These are phyloP conservation scores for Microdochium nivale DNA, from an alignment of 2,329 filamentous ascomycete species.

Conservation along the genomic window DNA sequence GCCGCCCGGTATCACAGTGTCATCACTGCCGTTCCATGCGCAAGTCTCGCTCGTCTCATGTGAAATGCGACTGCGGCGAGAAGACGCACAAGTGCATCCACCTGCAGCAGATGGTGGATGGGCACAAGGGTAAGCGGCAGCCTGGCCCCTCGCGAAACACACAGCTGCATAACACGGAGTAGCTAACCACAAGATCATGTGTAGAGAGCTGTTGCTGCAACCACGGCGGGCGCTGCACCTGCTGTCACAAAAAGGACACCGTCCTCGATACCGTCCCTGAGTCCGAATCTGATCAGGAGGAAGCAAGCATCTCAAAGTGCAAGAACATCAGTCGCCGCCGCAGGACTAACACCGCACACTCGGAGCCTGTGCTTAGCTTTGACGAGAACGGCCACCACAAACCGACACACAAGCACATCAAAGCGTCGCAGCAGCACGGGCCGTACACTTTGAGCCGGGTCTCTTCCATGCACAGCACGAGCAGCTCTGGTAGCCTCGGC, in stretches of 20 bases:
- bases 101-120: conserved; percentile 46
- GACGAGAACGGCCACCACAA: conserved; percentile 59
- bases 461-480: conserved; percentile 46
- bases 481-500: conserved; percentile 30
- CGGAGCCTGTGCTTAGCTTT: conserved; percentile 49
- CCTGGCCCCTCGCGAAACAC: conserved; percentile 10
- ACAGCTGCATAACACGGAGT: conserved; percentile 5
- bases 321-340: conserved; percentile 37
- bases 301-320: conserved; percentile 27
- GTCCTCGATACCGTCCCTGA: conserved; percentile 56
- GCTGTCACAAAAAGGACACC: conserved; percentile 54
- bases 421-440: conserved; percentile 51
- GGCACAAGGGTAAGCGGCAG: conserved; percentile 46
- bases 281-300: conserved; percentile 47
- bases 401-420: conserved; percentile 50
- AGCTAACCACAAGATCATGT: conserved; percentile 6
- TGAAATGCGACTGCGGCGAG: conserved; percentile 95
- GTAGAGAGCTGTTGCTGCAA: conserved; percentile 62
- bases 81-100: conserved; percentile 69
- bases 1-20: conserved; percentile 94
- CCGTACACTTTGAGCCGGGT: conserved; percentile 53
- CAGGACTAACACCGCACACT: conserved; percentile 53
- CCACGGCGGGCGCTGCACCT: conserved; percentile 59
- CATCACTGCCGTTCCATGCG: conserved; percentile 92
- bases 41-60: conserved; percentile 89